These are phyloP conservation scores for Xanthoconium stramineum DNA, from an alignment of 768 basidiomycete species.

Conservation along the genomic window DNA sequence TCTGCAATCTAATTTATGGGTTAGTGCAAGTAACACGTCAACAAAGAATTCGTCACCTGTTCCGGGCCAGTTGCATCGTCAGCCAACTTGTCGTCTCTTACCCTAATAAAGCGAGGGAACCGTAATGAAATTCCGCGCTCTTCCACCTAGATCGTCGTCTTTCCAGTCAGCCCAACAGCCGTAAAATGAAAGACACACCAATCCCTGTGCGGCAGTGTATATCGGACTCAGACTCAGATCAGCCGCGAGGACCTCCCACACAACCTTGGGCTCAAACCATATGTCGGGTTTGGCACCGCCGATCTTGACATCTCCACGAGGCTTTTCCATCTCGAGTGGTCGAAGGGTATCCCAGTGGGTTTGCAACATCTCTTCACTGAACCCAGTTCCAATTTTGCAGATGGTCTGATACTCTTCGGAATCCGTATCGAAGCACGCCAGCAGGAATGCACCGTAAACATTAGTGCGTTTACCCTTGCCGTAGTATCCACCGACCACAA, in stretches of 20 bases:
- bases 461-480: conserved; percentile 98
- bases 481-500: conserved; percentile 96
- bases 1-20: conserved; percentile 66
- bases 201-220: conserved; percentile 90
- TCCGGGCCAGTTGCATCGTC: conserved; percentile 94
- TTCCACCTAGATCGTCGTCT: conserved; percentile 53
- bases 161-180: background rate
- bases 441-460: conserved; percentile 95
- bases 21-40: conserved; percentile 1
- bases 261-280: conserved; percentile 96
- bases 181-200: conserved; percentile 47
- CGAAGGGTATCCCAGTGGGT: conserved; percentile 78
- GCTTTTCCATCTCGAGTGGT: conserved; percentile 66
- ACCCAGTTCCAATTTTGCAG: conserved; percentile 99
- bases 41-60: conserved; percentile 52
- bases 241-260: conserved; percentile 98
- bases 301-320: conserved; percentile 79
- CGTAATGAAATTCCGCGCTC: conserved; percentile 92
- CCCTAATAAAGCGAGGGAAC: conserved; percentile 90
- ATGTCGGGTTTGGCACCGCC: conserved; percentile 96
- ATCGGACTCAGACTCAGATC: conserved; percentile 96
- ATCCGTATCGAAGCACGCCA: conserved; percentile 95
- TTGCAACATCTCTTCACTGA: conserved; percentile 87
- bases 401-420: conserved; percentile 95
- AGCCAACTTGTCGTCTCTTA: conserved; percentile 89